These are phyloP conservation scores for Cadophora luteo-olivacea DNA, from an alignment of 2,329 filamentous ascomycete species.

Conservation along the genomic window DNA sequence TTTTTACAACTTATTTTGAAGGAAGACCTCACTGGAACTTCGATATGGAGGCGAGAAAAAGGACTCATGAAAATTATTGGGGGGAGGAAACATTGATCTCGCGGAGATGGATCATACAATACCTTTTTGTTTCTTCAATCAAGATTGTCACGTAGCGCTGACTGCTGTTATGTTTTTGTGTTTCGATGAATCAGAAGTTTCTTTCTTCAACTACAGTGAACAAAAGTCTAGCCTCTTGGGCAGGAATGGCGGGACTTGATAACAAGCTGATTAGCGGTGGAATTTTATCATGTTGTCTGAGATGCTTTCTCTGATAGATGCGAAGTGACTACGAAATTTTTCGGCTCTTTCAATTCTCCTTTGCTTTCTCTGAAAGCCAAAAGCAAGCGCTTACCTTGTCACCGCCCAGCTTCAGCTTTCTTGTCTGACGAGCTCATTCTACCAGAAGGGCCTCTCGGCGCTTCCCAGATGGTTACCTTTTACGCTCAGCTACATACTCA, in stretches of 20 bases:
- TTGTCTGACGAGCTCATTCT: background rate
- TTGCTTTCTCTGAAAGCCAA: background rate
- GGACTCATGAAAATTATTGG: slow-evolving; percentile 12
- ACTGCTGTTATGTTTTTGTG: slow-evolving; percentile 18
- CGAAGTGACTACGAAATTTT: background rate
- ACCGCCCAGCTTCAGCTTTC: background rate
- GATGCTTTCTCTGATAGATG: background rate
- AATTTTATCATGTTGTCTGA: slow-evolving; percentile 10
- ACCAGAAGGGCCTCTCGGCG: background rate
- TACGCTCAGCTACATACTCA: background rate
- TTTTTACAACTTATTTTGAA: slow-evolving; percentile 7
- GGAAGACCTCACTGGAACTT: slow-evolving; percentile 4
- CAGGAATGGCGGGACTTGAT: background rate
- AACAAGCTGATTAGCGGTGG: background rate
- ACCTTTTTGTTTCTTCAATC: background rate
- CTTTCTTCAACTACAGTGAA: slow-evolving; percentile 2
- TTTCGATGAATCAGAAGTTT: slow-evolving; percentile 14
- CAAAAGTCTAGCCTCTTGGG: background rate
- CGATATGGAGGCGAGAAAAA: background rate
- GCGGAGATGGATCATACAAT: slow-evolving; percentile 6
- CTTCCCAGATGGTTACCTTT: too few relatives aligned
- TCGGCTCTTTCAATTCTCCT: background rate
- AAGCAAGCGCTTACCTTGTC: background rate
- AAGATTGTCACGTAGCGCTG: slow-evolving; percentile 16
- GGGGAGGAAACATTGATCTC: slow-evolving; percentile 17